Evolutionary conservation across 306 rosid species (phyloP), one percentile per base, ranked within the genome.

Genomic region (Vigna mungo): DNA sequence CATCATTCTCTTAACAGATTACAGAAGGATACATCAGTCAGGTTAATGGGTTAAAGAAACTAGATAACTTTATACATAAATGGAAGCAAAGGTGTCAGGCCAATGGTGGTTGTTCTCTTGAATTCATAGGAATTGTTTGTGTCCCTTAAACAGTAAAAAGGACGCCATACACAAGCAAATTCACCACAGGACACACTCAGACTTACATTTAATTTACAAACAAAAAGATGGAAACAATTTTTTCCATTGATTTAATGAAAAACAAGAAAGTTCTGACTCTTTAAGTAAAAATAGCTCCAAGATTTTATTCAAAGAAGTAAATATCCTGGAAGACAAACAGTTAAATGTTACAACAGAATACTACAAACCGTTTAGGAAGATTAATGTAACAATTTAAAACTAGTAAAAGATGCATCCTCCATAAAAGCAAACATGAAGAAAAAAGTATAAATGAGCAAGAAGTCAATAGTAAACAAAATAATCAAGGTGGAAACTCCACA

Each of bases 351-450:
- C 39, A 55, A 17, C 17, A 61, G 61, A 59, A 81, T 44, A 69
- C 18, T 0, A 49, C 11, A 3, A 75, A 34, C 39, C 39, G 51
- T 27, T 30, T 77, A 76, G 46, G 44, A 70, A 18, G 62, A 43
- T 49, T 81, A 70, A 61, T 51, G 68, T 69, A 60, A 37, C 65
- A 60, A 37, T 41, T 23, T 14, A 52, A 82, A 70, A 56, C 63
- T 30, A 61, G 65, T 58, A 49, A 15, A 20, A 51, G 21, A 41
- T 73, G 46, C 13, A 66, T 34, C 67, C 58, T 25, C 67, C 46
- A 60, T 14, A 68, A 17, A 52, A 68, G 49, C 69, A 52, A 59
- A 71, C 55, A 58, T 13, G 17, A 65, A 5, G 54, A 36, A 66
- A 36, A 66, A 25, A 51, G 14, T 48, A 39, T 59, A 68, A 48